Evolutionary conservation across 305 asterid species (phyloP).

Genomic region (Solanum chacoense): DNA sequence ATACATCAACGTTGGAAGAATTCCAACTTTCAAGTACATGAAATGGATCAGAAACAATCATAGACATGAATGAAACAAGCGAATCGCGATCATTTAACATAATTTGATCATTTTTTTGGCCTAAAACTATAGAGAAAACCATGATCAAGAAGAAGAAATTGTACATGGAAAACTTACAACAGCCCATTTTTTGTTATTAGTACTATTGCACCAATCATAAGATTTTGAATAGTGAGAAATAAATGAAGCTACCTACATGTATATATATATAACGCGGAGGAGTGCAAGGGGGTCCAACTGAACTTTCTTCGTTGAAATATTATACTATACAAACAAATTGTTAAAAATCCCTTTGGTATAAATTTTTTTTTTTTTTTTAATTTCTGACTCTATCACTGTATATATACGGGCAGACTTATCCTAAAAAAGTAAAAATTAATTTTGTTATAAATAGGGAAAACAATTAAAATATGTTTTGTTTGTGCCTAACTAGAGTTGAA

Average conservation of each 20-base stretch:
- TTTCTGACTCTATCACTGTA: not conserved
- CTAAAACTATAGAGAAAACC: conserved; percentile 22
- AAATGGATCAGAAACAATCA: conserved; percentile 42
- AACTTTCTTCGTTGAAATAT: not conserved
- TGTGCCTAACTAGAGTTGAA: conserved; percentile 67
- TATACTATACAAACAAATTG: not conserved
- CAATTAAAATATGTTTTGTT: not conserved
- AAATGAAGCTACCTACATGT: not conserved
- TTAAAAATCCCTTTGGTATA: not conserved
- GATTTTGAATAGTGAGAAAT: not conserved
- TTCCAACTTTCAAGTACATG: conserved; percentile 42
- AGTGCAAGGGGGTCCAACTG: not conserved
- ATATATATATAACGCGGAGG: not conserved
- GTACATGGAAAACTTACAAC: conserved; percentile 26
- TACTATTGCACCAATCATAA: not conserved
- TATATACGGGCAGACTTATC: not conserved
- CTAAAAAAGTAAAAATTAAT: not conserved
- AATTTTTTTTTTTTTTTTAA: not conserved
- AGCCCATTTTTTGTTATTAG: conserved; percentile 25
- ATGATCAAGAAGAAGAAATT: conserved; percentile 24
- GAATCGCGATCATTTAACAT: conserved; percentile 31
- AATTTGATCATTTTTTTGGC: conserved; percentile 18
- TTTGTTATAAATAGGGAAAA: not conserved
- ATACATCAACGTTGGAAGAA: conserved; percentile 26
- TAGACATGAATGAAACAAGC: conserved; percentile 54